Percentiles rank a stretch among this genome's conserved stretches.
Evolutionary conservation across 208 protist genomes (phyloP).

Genomic region (Spongospora subterranea): DNA sequence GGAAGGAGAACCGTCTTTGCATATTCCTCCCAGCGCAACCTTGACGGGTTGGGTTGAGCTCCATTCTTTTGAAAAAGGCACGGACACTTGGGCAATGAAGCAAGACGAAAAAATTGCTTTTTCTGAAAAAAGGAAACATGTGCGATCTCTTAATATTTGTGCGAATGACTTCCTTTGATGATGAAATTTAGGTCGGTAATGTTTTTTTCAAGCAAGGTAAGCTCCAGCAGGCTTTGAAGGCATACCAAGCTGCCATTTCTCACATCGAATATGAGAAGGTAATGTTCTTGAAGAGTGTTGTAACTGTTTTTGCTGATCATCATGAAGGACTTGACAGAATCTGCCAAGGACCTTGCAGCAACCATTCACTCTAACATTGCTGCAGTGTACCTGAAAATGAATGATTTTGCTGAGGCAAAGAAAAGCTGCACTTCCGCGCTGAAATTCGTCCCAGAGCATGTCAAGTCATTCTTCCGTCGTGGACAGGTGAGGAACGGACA

Average conservation of each 20-base stretch:
- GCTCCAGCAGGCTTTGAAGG: neutral
- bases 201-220: neutral
- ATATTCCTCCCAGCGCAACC: neutral
- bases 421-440: conserved; percentile 11
- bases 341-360: neutral
- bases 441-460: neutral
- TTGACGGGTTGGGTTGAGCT: conserved; percentile 7
- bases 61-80: conserved; percentile 24
- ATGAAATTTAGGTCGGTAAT: neutral
- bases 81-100: conserved; percentile 37
- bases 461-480: conserved; percentile 42
- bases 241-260: conserved; percentile 16
- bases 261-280: conserved; percentile 40
- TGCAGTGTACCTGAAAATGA: neutral
- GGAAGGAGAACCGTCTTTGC: neutral
- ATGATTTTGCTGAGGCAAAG: conserved; percentile 12
- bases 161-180: neutral
- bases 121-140: conserved; percentile 15
- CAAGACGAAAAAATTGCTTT: neutral
- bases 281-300: too few species aligned
- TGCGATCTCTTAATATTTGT: neutral
- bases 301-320: too few species aligned
- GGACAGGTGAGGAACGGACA: too few species aligned
- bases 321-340: neutral
- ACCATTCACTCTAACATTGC: conserved; percentile 39